Base-by-base conservation (phyloP, 495 filamentous ascomycete genomes). In the Lentithecium fluviatile region DNA sequence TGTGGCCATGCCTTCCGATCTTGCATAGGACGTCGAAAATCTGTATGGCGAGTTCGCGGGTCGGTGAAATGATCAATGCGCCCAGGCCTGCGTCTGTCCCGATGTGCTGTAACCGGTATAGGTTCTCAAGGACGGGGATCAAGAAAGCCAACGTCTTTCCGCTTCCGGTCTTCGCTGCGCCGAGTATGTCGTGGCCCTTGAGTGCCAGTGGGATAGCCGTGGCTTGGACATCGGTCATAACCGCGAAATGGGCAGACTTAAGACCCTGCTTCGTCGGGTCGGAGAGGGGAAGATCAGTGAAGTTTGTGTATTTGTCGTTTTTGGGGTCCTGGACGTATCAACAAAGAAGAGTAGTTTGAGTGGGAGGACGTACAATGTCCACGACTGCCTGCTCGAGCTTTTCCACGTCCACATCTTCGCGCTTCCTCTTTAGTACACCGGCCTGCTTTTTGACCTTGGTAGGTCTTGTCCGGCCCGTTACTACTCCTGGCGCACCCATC, bases 91-190 rank as follows among this genome's bases (percentile, higher is more conserved):
- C 75, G 74, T 99, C 94, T 64, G 87, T 77, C 64, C 95, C 87
- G 36, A 93, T 87, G 88, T 92, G 96, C 83, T 84, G 87, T 55
- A 82, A 84, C 59, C 90, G 85, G 74, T 95, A 95, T n/a, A 99
- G 84, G 65, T 91, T 94, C 71, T 99, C 94, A 52, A 99, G 82
- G 6, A 96, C 86, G 1, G 94, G 94, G 6, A 97, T 74, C 11
- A 99, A 74, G 71, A 99, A 99, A 3, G 95, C 88, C 38, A 99
- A 78, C 0, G 94, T 99, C 76, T 99, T 99, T 58, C 94, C 94
- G 74, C 88, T 93, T 45, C 94, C 94, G 1, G 94, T 99, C 74
- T 96, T 97, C 40, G 94, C 94, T 21, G 95, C 94, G 42, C 94
- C 94, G 50, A 99, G 87, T 34, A 97, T 87, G 69, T 99, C 95